Percentiles rank a stretch among this genome's conserved stretches.
phyloP scores from a whole-genome alignment of 176 grass and related monocot genomes.

The Ananas comosus region DNA sequence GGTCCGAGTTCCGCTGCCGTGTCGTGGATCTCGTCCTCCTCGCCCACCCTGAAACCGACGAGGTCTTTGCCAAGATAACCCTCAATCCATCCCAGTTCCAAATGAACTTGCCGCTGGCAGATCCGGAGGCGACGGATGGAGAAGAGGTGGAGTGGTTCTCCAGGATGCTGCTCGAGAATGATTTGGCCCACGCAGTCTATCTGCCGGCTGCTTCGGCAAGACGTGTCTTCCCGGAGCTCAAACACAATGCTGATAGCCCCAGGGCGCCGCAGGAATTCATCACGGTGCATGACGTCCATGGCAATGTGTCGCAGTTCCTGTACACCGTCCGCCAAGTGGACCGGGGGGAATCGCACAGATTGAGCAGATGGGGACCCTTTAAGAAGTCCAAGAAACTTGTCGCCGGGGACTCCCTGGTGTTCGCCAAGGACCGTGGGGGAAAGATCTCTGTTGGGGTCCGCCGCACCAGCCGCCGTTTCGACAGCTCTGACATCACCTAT shows the following conservation, averaged over 20 bases:
- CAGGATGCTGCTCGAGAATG: too few species aligned
- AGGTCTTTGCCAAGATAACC: slow-evolving; percentile 1
- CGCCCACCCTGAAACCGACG: background rate
- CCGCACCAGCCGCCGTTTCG: slow-evolving; percentile 16
- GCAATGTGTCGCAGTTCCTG: slow-evolving; percentile 6
- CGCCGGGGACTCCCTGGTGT: slow-evolving; percentile 25
- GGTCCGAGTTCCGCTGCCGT: too few species aligned
- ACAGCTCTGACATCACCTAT: background rate
- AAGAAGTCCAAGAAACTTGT: slow-evolving; percentile 22
- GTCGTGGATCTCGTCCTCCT: background rate
- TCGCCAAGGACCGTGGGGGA: slow-evolving; percentile 10
- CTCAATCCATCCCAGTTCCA: too few species aligned
- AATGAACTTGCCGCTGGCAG: background rate
- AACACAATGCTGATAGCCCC: too few species aligned
- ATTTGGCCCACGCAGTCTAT: too few species aligned
- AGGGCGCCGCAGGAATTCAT: too few species aligned
- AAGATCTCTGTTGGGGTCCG: slow-evolving; percentile 21
- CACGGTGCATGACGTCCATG: too few species aligned
- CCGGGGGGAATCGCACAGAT: too few species aligned
- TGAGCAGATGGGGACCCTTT: slow-evolving; percentile 17
- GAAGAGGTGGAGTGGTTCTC: background rate
- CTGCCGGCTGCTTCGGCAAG: too few species aligned
- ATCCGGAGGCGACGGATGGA: background rate
- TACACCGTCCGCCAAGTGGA: background rate
- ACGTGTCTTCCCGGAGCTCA: too few species aligned